Percentiles rank a stretch among this genome's conserved stretches.
phyloP scores from a whole-genome alignment of 345 rosid genomes.

The Erysimum cheiranthoides region DNA sequence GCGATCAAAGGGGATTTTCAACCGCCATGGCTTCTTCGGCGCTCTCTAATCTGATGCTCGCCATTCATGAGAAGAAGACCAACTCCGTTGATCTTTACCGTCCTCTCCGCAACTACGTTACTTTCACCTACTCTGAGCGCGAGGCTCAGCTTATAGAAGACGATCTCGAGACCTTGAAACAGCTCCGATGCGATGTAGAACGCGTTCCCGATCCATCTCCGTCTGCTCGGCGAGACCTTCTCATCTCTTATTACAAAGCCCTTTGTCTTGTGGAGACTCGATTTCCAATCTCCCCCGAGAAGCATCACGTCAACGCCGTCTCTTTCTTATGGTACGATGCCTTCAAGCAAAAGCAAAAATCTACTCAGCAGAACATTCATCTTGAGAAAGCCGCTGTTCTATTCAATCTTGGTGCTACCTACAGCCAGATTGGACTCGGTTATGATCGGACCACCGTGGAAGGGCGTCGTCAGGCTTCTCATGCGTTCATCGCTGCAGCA shows the following conservation, averaged over 20 bases:
- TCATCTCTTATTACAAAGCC: slow-evolving; percentile 71
- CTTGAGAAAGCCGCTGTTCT: slow-evolving; percentile 91
- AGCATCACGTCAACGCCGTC: slow-evolving; percentile 78
- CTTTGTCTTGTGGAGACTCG: slow-evolving; percentile 90
- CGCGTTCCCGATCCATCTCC: slow-evolving; percentile 78
- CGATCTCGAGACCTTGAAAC: slow-evolving; percentile 77
- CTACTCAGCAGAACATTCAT: slow-evolving; percentile 89
- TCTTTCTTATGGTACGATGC: slow-evolving; percentile 89
- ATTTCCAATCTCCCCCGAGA: slow-evolving; percentile 91
- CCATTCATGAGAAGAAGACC: slow-evolving; percentile 93
- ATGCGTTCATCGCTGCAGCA: slow-evolving; percentile 85
- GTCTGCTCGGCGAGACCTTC: slow-evolving; percentile 78
- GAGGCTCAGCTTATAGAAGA: slow-evolving; percentile 94
- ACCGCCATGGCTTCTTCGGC: slow-evolving; percentile 65
- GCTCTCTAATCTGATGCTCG: slow-evolving; percentile 84
- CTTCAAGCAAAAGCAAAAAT: slow-evolving; percentile 83
- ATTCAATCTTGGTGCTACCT: slow-evolving; percentile 82
- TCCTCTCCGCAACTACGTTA: slow-evolving; percentile 86
- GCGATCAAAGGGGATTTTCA: slow-evolving; percentile 24
- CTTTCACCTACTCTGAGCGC: slow-evolving; percentile 86
- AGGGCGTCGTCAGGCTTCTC: slow-evolving; percentile 86
- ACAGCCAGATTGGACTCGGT: slow-evolving; percentile 88
- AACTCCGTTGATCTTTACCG: slow-evolving; percentile 81
- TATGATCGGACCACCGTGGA: slow-evolving; percentile 80
- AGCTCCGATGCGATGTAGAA: slow-evolving; percentile 83